phyloP scores from a whole-genome alignment of 2,329 filamentous ascomycete genomes.

The Samsoniella hepiali region DNA sequence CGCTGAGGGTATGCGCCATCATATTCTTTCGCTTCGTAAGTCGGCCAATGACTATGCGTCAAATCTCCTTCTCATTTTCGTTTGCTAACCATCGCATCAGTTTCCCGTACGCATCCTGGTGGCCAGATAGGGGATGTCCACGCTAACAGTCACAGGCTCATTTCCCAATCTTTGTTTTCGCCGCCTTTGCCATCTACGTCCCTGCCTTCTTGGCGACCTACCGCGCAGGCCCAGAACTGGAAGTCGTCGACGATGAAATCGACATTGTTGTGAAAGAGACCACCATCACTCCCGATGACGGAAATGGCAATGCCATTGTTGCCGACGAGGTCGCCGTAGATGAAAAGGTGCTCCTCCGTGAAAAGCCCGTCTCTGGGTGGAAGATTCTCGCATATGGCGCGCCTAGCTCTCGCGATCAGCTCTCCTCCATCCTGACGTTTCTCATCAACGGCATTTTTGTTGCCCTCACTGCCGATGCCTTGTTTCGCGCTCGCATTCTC shows the following conservation, averaged over 20 bases:
- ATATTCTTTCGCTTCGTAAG: slow-evolving; percentile 38
- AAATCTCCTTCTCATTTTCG: not conserved
- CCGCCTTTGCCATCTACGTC: slow-evolving; percentile 63
- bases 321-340: slow-evolving; percentile 56
- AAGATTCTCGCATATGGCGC: slow-evolving; percentile 71
- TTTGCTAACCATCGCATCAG: slow-evolving; percentile 25
- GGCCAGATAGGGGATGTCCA: not conserved
- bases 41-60: not conserved
- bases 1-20: slow-evolving; percentile 36
- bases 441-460: slow-evolving; percentile 69
- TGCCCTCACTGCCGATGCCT: slow-evolving; percentile 69
- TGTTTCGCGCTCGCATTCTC: slow-evolving; percentile 68
- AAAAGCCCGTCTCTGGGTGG: slow-evolving; percentile 54
- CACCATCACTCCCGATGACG: slow-evolving; percentile 28
- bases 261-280: slow-evolving; percentile 53
- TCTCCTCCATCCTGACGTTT: slow-evolving; percentile 65
- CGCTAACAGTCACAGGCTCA: slow-evolving; percentile 31
- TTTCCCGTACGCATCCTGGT: slow-evolving; percentile 34
- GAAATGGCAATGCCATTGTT: slow-evolving; percentile 35
- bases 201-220: slow-evolving; percentile 61
- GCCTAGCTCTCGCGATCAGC: slow-evolving; percentile 66
- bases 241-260: slow-evolving; percentile 59
- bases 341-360: slow-evolving; percentile 59
- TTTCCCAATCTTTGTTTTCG: slow-evolving; percentile 53
- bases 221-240: slow-evolving; percentile 53